Evolutionary conservation across 2,329 filamentous ascomycete species (phyloP).

Genomic region (Domatiomyces catenatus): DNA sequence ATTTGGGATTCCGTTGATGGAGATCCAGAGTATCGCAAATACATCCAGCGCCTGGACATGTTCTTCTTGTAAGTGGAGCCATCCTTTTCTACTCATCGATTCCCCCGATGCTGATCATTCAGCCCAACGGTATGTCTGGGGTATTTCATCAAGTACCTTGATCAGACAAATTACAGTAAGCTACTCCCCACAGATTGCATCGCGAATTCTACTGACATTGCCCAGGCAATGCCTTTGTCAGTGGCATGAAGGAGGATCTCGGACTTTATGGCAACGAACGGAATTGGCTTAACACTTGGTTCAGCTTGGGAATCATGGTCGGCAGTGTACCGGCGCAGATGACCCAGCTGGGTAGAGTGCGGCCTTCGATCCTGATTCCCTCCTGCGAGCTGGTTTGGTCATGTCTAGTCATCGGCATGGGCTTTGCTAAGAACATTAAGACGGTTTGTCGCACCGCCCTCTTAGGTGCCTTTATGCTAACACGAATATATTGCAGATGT

Average conservation of each 20-base stretch:
- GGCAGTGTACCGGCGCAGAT: slow-evolving; percentile 7
- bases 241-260: slow-evolving; percentile 33
- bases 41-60: too few species aligned
- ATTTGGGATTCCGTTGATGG: too few species aligned
- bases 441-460: slow-evolving; percentile 17
- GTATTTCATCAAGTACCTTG: slow-evolving; percentile 8
- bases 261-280: slow-evolving; percentile 35
- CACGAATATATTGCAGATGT: slow-evolving; percentile 21
- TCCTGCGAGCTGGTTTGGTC: slow-evolving; percentile 21
- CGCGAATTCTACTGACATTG: too few species aligned
- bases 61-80: too few species aligned
- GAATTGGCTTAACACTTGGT: slow-evolving; percentile 22
- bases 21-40: too few species aligned
- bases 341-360: slow-evolving; percentile 1
- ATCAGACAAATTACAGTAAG: slow-evolving; percentile 11
- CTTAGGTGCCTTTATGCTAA: too few species aligned
- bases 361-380: slow-evolving; percentile 19
- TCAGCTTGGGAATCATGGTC: slow-evolving; percentile 24
- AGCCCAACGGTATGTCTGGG: neutral
- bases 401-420: slow-evolving; percentile 16
- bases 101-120: too few species aligned
- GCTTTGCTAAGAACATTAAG: slow-evolving; percentile 2
- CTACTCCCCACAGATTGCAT: neutral
- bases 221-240: slow-evolving; percentile 15
- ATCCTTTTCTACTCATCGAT: too few species aligned